Conservation (phyloP, 768 basidiomycete species). For the Chalciporus chontae region DNA sequence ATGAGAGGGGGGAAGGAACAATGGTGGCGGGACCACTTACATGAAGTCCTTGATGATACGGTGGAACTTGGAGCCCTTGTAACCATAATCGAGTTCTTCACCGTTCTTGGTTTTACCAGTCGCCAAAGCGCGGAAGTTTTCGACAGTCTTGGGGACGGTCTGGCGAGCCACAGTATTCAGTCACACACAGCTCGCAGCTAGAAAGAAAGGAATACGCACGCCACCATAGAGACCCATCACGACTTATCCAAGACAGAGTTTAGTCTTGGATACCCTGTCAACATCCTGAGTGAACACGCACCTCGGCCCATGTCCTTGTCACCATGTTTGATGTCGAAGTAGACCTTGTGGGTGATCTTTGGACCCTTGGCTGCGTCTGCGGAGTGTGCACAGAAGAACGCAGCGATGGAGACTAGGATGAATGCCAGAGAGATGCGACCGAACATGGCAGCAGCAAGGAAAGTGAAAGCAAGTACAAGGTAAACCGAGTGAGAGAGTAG, state of each 20-base stretch:
- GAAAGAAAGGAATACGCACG: slow-evolving; percentile 39
- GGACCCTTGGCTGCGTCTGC: slow-evolving; percentile 85
- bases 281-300: slow-evolving; percentile 33
- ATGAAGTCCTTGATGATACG: slow-evolving; percentile 94
- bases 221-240: slow-evolving; percentile 89
- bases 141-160: slow-evolving; percentile 94
- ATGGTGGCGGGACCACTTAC: slow-evolving; percentile 36
- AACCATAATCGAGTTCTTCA: slow-evolving; percentile 76
- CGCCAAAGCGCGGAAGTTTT: slow-evolving; percentile 94
- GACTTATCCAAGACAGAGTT: slow-evolving; percentile 42
- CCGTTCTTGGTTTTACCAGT: slow-evolving; percentile 73
- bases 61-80: slow-evolving; percentile 96
- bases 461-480: slow-evolving; percentile 1
- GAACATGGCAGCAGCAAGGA: slow-evolving; percentile 39
- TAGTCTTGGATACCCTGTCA: background rate
- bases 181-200: background rate
- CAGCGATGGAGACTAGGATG: slow-evolving; percentile 58
- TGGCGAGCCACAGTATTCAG: slow-evolving; percentile 25
- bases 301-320: slow-evolving; percentile 81
- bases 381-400: slow-evolving; percentile 67
- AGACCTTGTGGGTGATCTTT: slow-evolving; percentile 88
- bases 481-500: slow-evolving; percentile 11
- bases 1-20: background rate
- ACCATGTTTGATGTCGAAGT: slow-evolving; percentile 93
- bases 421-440: slow-evolving; percentile 60